These are phyloP conservation scores for Trichoderma sp. DNA, from an alignment of 2,329 filamentous ascomycete genomes.

Conservation along the genomic window DNA sequence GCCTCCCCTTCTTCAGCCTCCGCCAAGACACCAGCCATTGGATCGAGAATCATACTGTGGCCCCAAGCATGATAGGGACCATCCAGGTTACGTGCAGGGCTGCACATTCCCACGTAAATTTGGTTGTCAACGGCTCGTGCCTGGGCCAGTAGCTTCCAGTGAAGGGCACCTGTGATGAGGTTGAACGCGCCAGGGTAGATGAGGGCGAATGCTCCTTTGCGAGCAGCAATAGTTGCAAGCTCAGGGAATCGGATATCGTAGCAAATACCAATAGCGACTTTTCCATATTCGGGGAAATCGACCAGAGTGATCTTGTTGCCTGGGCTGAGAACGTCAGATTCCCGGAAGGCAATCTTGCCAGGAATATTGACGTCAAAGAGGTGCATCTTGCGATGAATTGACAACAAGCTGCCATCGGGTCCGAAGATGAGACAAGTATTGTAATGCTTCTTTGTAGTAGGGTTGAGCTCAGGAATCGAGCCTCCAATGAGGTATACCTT, in stretches of 20 bases:
- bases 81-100: conserved; percentile 76
- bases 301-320: conserved; percentile 85
- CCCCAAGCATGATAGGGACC: conserved; percentile 89
- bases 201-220: conserved; percentile 80
- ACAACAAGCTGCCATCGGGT: conserved; percentile 73
- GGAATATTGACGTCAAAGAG: conserved; percentile 98
- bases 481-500: conserved; percentile 83
- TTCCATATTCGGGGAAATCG: conserved; percentile 85
- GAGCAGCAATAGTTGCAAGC: conserved; percentile 82
- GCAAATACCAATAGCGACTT: conserved; percentile 87
- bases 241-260: conserved; percentile 98
- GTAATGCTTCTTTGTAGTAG: conserved; percentile 66
- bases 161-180: conserved; percentile 84
- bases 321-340: conserved; percentile 84
- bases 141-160: conserved; percentile 83
- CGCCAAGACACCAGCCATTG: conserved; percentile 75
- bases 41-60: conserved; percentile 85
- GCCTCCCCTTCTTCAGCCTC: conserved; percentile 78
- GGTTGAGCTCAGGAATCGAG: conserved; percentile 82
- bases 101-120: conserved; percentile 88
- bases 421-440: conserved; percentile 88
- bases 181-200: conserved; percentile 98
- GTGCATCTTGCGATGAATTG: conserved; percentile 88
- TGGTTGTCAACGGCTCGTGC: conserved; percentile 91
- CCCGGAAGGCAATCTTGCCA: conserved; percentile 86